Base-by-base conservation (phyloP, 345 rosid species). In the Bruguiera gymnorhiza region DNA sequence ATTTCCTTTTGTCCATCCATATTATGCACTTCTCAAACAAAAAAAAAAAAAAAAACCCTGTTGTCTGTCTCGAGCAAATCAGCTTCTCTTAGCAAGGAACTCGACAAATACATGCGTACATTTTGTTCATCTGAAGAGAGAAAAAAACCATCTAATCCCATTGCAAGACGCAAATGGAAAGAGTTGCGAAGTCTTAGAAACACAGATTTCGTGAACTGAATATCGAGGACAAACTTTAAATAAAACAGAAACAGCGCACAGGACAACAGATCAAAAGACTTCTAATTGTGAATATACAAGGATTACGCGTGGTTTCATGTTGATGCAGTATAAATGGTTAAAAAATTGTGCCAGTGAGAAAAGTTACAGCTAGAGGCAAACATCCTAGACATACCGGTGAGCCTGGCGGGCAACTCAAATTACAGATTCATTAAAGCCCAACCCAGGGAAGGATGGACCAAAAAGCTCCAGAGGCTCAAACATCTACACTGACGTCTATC, bases 381-480 rank as follows among this genome's bases (percentile, higher is more conserved):
- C 7, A 52, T 50, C 46, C 48, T 6, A 66, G 43, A 51, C 46
- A 51, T 66, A 66, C 69, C 46, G 31, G 48, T 65, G 36, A n/a
- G 54, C 55, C 56, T 19, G 29, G 27, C 56, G 20, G 30, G 57
- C 68, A 50, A 15, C 57, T 2, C 21, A 19, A 19, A 6, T 11
- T 20, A 51, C 34, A 26, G n/a, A 26, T 10, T 5, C 24, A n/a
- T 20, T 20, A 6, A 59, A 58, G 53, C 46, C 52, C 37, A 66
- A 11, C 23, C 36, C 24, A 8, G 34, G 18, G 13, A 31, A 31
- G 46, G 46, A 10, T 16, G 46, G 2, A 52, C 3, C 19, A 30
- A 29, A 29, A 27, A n/a, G 69, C 60, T n/a, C 30, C 36, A n/a
- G 0, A 57, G 71, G n/a, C 55, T 68, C 64, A 36, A 43, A 10